A percentile compares a stretch with the other conserved stretches of the same genome.
These are phyloP conservation scores for Exsudoporus frostii DNA, from an alignment of 768 basidiomycete species.

Conservation along the genomic window DNA sequence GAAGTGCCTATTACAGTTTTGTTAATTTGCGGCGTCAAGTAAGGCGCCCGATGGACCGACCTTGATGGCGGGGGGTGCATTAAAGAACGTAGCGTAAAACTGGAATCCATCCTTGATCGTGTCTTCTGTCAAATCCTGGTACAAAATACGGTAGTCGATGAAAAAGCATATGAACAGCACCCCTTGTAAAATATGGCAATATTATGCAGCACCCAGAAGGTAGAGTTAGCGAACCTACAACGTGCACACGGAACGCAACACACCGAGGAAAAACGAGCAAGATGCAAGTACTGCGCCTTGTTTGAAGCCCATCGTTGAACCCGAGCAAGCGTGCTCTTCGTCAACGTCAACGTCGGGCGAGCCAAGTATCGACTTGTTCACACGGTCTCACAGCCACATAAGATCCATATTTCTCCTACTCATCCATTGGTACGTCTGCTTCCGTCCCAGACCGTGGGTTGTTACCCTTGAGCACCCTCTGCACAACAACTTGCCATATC, in stretches of 20 bases:
- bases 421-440: slow-evolving; percentile 10
- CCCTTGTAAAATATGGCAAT: slow-evolving; percentile 40
- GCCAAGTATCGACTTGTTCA: slow-evolving; percentile 2
- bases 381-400: slow-evolving; percentile 24
- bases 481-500: slow-evolving; percentile 89
- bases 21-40: not conserved
- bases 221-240: slow-evolving; percentile 4
- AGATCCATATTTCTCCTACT: not conserved
- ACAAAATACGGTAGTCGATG: slow-evolving; percentile 84
- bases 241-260: slow-evolving; percentile 30
- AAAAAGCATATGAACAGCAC: slow-evolving; percentile 82
- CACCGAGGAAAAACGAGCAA: slow-evolving; percentile 87
- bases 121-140: slow-evolving; percentile 60
- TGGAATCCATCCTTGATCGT: slow-evolving; percentile 74
- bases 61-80: slow-evolving; percentile 92
- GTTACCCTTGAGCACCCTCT: slow-evolving; percentile 44
- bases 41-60: slow-evolving; percentile 37
- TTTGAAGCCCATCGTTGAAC: slow-evolving; percentile 72
- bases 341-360: not conserved
- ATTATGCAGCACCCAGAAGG: not conserved
- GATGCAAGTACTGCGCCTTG: slow-evolving; percentile 86
- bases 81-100: slow-evolving; percentile 91
- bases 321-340: not conserved
- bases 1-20: slow-evolving; percentile 55
- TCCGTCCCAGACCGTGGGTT: not conserved